Percentiles rank a stretch among this genome's conserved stretches.
phyloP scores from a whole-genome alignment of 208 protist genomes.

The Leishmania aethiopica region DNA sequence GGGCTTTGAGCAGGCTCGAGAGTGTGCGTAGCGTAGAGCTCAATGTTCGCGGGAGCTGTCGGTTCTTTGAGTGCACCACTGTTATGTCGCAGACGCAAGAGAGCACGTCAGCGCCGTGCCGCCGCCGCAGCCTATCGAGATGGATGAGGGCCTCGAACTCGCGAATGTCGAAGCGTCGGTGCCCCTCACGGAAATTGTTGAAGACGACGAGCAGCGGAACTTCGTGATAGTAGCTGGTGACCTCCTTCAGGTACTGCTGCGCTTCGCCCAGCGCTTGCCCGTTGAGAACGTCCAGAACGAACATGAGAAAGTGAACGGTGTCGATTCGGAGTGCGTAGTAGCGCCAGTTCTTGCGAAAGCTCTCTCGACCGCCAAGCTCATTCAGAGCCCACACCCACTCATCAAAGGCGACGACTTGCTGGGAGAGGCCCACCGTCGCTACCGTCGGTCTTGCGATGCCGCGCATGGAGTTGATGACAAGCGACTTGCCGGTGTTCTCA shows the following conservation, averaged over 20 bases:
- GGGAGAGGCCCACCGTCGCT: conserved; percentile 78
- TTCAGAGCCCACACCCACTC: conserved; percentile 82
- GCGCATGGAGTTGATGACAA: conserved; percentile 76
- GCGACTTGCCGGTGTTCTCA: conserved; percentile 84
- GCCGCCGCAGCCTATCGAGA: conserved; percentile 50
- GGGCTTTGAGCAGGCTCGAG: conserved; percentile 39
- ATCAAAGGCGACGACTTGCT: conserved; percentile 75
- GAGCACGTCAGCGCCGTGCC: conserved; percentile 45
- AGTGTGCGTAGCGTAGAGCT: conserved; percentile 46
- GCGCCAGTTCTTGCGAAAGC: conserved; percentile 79
- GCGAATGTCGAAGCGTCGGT: conserved; percentile 35
- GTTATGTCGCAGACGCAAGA: conserved; percentile 77
- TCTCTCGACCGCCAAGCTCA: conserved; percentile 87
- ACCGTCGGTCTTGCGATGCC: conserved; percentile 66
- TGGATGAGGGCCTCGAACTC: conserved; percentile 45
- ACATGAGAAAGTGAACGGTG: conserved; percentile 76
- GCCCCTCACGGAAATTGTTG: conserved; percentile 75
- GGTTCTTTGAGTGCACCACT: conserved; percentile 58
- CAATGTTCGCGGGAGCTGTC: conserved; percentile 42
- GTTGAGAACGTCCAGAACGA: conserved; percentile 77
- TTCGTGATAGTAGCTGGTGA: conserved; percentile 50
- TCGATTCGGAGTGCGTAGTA: conserved; percentile 74
- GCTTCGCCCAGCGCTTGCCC: conserved; percentile 43
- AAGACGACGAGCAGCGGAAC: conserved; percentile 78
- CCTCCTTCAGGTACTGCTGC: conserved; percentile 57